These are phyloP conservation scores for Claviceps capensis DNA, from an alignment of 2,329 filamentous ascomycete genomes.

Conservation along the genomic window DNA sequence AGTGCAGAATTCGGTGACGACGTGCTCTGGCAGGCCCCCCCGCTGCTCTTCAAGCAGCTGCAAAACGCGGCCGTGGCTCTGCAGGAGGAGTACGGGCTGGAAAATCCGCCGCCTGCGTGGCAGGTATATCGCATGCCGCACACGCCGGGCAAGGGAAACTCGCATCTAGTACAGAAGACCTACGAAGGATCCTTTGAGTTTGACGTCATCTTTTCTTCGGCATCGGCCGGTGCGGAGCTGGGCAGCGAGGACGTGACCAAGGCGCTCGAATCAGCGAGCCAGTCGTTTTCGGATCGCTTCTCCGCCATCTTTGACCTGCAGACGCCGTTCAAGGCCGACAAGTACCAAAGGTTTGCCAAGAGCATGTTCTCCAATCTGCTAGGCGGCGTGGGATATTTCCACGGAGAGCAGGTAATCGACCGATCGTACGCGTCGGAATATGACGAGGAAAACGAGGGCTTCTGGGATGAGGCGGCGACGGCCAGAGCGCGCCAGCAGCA, in stretches of 20 bases:
- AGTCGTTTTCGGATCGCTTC: constrained; percentile 64
- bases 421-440: constrained; percentile 86
- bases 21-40: constrained; percentile 74
- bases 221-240: constrained; percentile 44
- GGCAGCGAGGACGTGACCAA: constrained; percentile 52
- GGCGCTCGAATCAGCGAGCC: constrained; percentile 51
- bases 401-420: constrained; percentile 78
- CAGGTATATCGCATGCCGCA: constrained; percentile 73
- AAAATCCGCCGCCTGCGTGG: constrained; percentile 69
- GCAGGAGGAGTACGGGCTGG: constrained; percentile 33
- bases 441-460: constrained; percentile 86
- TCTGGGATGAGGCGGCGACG: constrained; percentile 83
- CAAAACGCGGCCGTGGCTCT: constrained; percentile 36
- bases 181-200: constrained; percentile 89
- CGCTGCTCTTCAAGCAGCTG: constrained; percentile 39
- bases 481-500: constrained; percentile 58
- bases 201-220: constrained; percentile 79
- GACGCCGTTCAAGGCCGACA: constrained; percentile 57
- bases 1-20: constrained; percentile 55
- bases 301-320: constrained; percentile 50
- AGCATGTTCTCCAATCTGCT: constrained; percentile 90
- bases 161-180: constrained; percentile 81
- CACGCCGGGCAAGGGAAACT: constrained; percentile 55
- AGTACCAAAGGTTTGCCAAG: constrained; percentile 69
- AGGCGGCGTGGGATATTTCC: constrained; percentile 90